Base-by-base conservation (phyloP, 2,329 filamentous ascomycete genomes). In the Trichoderma sp. region DNA sequence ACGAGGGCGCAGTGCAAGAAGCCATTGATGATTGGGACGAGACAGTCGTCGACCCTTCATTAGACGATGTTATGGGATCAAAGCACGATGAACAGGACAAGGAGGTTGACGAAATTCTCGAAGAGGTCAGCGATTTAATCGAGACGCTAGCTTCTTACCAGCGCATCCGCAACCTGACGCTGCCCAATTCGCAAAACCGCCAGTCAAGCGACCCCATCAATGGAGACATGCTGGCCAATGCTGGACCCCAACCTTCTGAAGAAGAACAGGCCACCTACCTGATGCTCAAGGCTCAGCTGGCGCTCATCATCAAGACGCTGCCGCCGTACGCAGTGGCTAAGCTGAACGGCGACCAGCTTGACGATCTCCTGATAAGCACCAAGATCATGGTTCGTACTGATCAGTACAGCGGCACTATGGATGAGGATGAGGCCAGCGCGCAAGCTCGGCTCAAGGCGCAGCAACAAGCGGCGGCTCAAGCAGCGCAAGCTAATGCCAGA, bases 261-360 rank as follows among this genome's bases (percentile, higher is more conserved):
- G 86, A 87, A 71, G 87, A 89, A 75, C 81, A 82, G 70, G 77
- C 81, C 16, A 87, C 86, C 0, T 97, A 96, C 77, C 86, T 93
- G 72, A 86, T 90, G 31, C 84, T 97, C 64, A 93, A 91, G 76
- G 87, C 89, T 4, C 92, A 94, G 76, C 83, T 97, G 24, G 83
- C 88, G 0, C 82, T 94, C 35, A 88, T 97, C 71, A 87, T 97
- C 70, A 86, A 91, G 72, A 88, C 87, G 49, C 81, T 97, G 13
- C 94, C 94, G 1, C 94, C 94, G 1, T 96, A 93, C 76, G 92
- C 92, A 1, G 91, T 97, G 29, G 90, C 94, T 6, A 95, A 96
- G 75, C 83, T 97, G 71, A 91, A 96, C 74, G 93, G 93, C 11
- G 91, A 96, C 76, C 92, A 94, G 77, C 81, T 97, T n/a, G 91